Conservation (phyloP, 129 eudicot species). For the Rutidosis leptorrhynchoides region DNA sequence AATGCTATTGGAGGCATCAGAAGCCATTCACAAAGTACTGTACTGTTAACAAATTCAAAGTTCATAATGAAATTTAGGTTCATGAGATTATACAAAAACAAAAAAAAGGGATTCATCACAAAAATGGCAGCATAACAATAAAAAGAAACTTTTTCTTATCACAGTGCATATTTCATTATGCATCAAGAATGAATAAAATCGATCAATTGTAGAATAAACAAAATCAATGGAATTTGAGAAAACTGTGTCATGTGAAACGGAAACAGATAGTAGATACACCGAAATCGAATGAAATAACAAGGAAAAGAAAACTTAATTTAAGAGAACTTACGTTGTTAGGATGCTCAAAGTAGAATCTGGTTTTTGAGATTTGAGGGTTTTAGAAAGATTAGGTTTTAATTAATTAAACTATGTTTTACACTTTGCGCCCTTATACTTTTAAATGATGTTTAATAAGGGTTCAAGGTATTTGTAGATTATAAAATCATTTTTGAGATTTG, state of each 20-base stretch:
- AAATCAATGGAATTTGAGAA: conserved; percentile 1
- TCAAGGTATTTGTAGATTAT: no score
- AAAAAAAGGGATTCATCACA: neutral
- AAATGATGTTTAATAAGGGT: neutral
- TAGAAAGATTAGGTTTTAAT: conserved; percentile 21
- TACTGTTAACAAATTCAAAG: conserved; percentile 24
- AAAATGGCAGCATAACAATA: neutral
- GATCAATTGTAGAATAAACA: conserved; percentile 15
- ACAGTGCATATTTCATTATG: neutral
- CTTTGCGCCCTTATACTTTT: neutral
- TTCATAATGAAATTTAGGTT: neutral
- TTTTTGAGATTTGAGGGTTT: conserved; percentile 17
- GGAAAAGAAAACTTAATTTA: neutral
- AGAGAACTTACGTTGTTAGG: conserved; percentile 22
- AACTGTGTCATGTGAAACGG: neutral
- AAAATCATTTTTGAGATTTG: neutral
- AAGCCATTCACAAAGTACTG: conserved; percentile 38
- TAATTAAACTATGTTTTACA: neutral
- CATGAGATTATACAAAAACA: neutral
- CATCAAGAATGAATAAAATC: conserved; percentile 17
- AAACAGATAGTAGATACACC: neutral
- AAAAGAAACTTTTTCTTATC: neutral
- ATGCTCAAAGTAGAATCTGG: conserved; percentile 12
- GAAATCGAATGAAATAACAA: neutral
- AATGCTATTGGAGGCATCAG: conserved; percentile 28